These are phyloP conservation scores for Fusarium denticulatum DNA, from an alignment of 2,329 filamentous ascomycete genomes.

Conservation along the genomic window DNA sequence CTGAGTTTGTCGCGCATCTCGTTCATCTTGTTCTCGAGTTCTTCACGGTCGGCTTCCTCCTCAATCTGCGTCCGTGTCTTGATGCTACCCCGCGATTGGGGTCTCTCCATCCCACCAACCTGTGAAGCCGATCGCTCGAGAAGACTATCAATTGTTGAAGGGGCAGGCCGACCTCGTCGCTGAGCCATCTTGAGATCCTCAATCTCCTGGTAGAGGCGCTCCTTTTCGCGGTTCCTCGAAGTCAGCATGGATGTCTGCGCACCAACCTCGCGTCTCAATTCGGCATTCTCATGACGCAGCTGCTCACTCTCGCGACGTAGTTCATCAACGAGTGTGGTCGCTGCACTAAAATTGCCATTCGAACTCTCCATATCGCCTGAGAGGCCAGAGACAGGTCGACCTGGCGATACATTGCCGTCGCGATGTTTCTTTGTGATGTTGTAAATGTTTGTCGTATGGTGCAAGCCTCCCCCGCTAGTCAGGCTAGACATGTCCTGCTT, in stretches of 20 bases:
- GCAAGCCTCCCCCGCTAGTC: constrained; percentile 53
- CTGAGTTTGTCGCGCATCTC: constrained; percentile 88
- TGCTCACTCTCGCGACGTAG: constrained; percentile 75
- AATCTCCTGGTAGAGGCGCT: constrained; percentile 94
- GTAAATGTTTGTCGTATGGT: constrained; percentile 73
- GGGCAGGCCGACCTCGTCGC: constrained; percentile 71
- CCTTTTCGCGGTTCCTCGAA: constrained; percentile 93
- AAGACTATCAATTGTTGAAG: constrained; percentile 84
- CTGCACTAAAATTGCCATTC: constrained; percentile 64
- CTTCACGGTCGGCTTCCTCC: constrained; percentile 84
- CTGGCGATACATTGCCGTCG: constrained; percentile 58
- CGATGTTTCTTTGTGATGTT: constrained; percentile 68
- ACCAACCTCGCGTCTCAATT: constrained; percentile 89
- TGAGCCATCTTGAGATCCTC: constrained; percentile 93
- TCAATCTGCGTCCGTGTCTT: constrained; percentile 69
- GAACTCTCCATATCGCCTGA: constrained; percentile 63
- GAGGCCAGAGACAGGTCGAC: constrained; percentile 60
- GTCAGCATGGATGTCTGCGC: constrained; percentile 98
- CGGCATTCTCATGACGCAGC: constrained; percentile 89
- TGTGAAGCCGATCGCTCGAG: constrained; percentile 94
- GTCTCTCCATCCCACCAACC: constrained; percentile 73
- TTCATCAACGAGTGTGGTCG: constrained; percentile 80
- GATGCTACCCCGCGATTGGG: constrained; percentile 78
- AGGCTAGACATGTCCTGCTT: constrained; percentile 65
- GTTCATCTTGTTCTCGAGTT: constrained; percentile 84